Conservation (phyloP, 192 early-diverging fungal species). For the Podila epicladia region DNA sequence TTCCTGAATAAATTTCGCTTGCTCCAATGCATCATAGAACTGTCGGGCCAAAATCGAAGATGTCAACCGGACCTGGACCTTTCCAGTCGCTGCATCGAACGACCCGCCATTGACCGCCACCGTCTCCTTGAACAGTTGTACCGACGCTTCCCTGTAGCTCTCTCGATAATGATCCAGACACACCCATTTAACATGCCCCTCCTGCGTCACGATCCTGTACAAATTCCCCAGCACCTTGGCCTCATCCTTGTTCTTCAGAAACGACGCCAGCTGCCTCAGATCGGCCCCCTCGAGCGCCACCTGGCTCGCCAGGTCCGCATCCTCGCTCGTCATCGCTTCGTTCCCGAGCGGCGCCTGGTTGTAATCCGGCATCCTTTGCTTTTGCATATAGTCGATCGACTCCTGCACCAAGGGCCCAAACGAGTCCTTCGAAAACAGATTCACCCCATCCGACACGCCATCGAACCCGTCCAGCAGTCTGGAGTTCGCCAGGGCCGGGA, state of each 20-base stretch:
- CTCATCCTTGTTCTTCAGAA: slow-evolving; percentile 3
- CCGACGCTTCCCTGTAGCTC: not conserved
- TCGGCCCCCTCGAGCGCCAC: slow-evolving; percentile 12
- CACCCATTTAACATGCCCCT: slow-evolving; percentile 33
- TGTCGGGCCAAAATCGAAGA: slow-evolving; percentile 1
- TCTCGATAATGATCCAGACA: slow-evolving; percentile 32
- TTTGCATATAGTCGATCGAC: slow-evolving; percentile 17
- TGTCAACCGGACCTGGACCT: slow-evolving; percentile 8
- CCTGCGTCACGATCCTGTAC: slow-evolving; percentile 13
- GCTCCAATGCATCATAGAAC: slow-evolving; percentile 29
- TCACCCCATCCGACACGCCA: not conserved
- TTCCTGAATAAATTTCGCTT: slow-evolving; percentile 15
- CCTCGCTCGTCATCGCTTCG: not conserved
- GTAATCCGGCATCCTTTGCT: not conserved
- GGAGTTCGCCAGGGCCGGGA: slow-evolving; percentile 15
- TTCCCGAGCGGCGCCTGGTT: not conserved
- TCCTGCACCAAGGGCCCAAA: slow-evolving; percentile 5
- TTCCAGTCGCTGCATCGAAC: slow-evolving; percentile 14
- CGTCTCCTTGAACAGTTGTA: slow-evolving; percentile 12
- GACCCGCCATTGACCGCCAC: slow-evolving; percentile 12
- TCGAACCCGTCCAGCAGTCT: not conserved
- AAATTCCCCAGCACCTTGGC: slow-evolving; percentile 14
- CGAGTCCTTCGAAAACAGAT: not conserved
- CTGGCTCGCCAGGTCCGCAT: not conserved
- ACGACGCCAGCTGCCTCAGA: slow-evolving; percentile 7